Percentiles rank a stretch among this genome's conserved stretches.
Conservation (phyloP, 345 rosid genomes). For the Eutrema yunnanense region DNA sequence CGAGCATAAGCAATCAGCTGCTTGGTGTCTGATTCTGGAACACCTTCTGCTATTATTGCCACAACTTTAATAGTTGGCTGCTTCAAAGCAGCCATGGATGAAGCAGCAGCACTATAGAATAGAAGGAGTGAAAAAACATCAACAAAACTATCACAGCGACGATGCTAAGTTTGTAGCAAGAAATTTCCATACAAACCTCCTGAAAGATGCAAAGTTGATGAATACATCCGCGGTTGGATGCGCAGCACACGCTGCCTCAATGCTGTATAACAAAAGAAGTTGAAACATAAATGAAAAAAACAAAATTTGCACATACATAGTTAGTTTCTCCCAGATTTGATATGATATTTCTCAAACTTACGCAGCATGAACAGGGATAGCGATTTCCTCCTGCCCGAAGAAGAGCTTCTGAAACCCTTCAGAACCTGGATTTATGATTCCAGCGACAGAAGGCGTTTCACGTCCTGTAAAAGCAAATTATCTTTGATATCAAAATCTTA, state of each 20-base stretch:
- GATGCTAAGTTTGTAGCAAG: background rate
- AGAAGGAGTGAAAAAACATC: background rate
- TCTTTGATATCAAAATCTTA: background rate
- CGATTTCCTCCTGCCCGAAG: constrained; percentile 97
- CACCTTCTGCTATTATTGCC: constrained; percentile 93
- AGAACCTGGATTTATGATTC: constrained; percentile 87
- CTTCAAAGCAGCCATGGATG: constrained; percentile 92
- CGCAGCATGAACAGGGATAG: constrained; percentile 97
- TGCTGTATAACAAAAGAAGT: constrained; percentile 42
- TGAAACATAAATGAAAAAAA: background rate
- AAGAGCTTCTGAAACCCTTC: constrained; percentile 98
- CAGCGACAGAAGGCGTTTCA: constrained; percentile 98
- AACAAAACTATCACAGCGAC: background rate
- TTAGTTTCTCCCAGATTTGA: background rate
- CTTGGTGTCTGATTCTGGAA: constrained; percentile 82
- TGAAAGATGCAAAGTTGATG: constrained; percentile 91
- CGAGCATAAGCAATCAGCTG: constrained; percentile 80
- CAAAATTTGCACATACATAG: background rate
- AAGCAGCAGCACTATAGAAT: constrained; percentile 50
- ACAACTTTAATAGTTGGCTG: constrained; percentile 86
- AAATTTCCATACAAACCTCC: constrained; percentile 48
- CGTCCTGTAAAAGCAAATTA: constrained; percentile 45
- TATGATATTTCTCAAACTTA: constrained; percentile 20
- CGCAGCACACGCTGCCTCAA: constrained; percentile 84
- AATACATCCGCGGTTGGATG: constrained; percentile 98